Evolutionary conservation across 2,329 filamentous ascomycete genomes (phyloP).

Genomic region (Sporothrix mexicana): DNA sequence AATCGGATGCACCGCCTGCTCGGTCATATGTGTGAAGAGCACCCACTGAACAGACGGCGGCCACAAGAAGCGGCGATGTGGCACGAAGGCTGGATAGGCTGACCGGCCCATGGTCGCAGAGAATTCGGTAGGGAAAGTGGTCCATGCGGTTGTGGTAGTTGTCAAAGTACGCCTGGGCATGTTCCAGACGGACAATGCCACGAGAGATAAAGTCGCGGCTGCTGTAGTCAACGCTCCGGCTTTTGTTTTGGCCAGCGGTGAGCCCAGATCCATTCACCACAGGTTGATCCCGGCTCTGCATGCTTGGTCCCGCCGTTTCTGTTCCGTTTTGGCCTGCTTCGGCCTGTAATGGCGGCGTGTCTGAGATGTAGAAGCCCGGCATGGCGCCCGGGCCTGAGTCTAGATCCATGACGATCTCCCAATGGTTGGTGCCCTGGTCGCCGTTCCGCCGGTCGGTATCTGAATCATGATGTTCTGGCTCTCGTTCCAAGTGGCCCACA

Average conservation of each 20-base stretch:
- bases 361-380: conserved; percentile 27
- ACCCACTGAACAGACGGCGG: conserved; percentile 29
- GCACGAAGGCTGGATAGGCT: conserved; percentile 14
- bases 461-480: neutral
- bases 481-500: neutral
- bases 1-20: neutral
- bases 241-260: no score
- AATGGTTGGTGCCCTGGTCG: conserved; percentile 20
- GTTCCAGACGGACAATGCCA: neutral
- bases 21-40: conserved; percentile 28
- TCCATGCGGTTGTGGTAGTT: conserved; percentile 30
- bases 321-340: neutral
- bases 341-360: neutral
- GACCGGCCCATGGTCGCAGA: conserved; percentile 22
- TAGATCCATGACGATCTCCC: conserved; percentile 27
- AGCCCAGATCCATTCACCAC: no score
- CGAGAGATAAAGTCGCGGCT: conserved; percentile 1
- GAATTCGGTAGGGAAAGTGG: conserved; percentile 31
- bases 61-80: conserved; percentile 22
- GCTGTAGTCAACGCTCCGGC: neutral
- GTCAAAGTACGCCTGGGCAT: conserved; percentile 27
- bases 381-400: conserved; percentile 26
- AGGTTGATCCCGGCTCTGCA: no score
- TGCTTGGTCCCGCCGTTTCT: neutral
- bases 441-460: neutral